Evolutionary conservation across 2,329 filamentous ascomycete species (phyloP).

Genomic region (Elsinoe batatas): DNA sequence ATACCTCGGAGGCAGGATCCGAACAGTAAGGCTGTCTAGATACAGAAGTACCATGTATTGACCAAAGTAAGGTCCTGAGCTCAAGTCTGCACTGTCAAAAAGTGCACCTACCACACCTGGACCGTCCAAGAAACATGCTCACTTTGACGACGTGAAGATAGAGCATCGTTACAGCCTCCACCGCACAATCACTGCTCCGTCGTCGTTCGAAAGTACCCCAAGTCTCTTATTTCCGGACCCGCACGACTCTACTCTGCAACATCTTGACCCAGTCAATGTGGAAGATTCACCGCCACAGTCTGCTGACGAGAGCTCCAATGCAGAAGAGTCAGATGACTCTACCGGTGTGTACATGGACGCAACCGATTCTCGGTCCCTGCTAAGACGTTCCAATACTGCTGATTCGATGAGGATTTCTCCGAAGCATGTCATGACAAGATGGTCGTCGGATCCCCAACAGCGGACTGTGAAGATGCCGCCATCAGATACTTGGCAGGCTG

Average conservation of each 20-base stretch:
- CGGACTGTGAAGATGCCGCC: not conserved
- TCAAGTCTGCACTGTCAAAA: conserved; percentile 7
- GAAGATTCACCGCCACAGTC: not conserved
- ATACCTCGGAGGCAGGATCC: not conserved
- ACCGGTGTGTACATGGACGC: not conserved
- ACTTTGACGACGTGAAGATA: conserved; percentile 9
- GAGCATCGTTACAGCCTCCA: conserved; percentile 8
- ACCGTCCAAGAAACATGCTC: conserved; percentile 9
- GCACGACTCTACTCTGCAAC: not conserved
- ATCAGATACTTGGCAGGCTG: not conserved
- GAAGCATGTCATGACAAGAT: not conserved
- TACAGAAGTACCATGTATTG: not conserved
- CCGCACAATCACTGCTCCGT: conserved; percentile 9
- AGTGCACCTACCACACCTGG: conserved; percentile 11
- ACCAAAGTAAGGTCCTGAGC: not conserved
- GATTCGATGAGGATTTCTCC: not conserved
- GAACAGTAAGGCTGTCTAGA: too few relatives aligned
- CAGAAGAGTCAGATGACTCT: not conserved
- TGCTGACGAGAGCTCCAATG: not conserved
- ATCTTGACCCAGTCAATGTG: not conserved
- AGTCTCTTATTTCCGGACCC: not conserved
- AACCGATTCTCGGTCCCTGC: not conserved
- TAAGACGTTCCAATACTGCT: not conserved
- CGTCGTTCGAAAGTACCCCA: conserved; percentile 3
- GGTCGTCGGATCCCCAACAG: not conserved